Evolutionary conservation across 2,329 filamentous ascomycete genomes (phyloP), one percentile per base, ranked within the genome.

Genomic region (Dactylellina cionopaga): DNA sequence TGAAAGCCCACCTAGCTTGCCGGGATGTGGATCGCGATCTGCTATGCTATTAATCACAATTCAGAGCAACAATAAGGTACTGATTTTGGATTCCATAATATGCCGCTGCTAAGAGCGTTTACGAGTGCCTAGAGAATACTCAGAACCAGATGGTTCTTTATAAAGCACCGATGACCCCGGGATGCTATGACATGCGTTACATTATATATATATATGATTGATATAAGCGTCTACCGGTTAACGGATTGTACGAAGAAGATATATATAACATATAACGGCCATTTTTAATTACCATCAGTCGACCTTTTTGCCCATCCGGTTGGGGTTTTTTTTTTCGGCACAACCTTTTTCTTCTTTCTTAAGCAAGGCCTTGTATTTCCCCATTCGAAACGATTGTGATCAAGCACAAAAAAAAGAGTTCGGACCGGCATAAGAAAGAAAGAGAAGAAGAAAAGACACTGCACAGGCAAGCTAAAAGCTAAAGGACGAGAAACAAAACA

Each of bases 11-110:
- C 54, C 54, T 46, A 60, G 35, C 29, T 39, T 35, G 24, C 47
- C 62, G 51, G 62, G 62, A 37, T 49, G 66, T 62, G 66, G 66
- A 71, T 71, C 66, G 66, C 66, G 66, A 71, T 71, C 66, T 51
- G 39, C 49, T 55, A n/a, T n/a, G 10, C 43, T 11, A 51, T 17
- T 39, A 55, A 35, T 17, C 29, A 24, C 39, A 17, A 35, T 13
- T 35, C n/a, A n/a, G 49, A 39, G 39, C 22, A 25, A 46, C 10
- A 51, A 33, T 29, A 27, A 27, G 33, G 41, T 15, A 27, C 22
- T 39, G 13, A 11, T 39, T 35, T 2, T n/a, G n/a, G n/a, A 52
- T 43, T 41, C 35, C 55, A 47, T 65, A 65, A 65, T 17, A 44
- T 41, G 35, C 13, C 11, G 13, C 47, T 56, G 11, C 33, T 55